Evolutionary conservation across 2,329 filamentous ascomycete species (phyloP), one percentile per base, ranked within the genome.

Genomic region (Alternaria triticina): DNA sequence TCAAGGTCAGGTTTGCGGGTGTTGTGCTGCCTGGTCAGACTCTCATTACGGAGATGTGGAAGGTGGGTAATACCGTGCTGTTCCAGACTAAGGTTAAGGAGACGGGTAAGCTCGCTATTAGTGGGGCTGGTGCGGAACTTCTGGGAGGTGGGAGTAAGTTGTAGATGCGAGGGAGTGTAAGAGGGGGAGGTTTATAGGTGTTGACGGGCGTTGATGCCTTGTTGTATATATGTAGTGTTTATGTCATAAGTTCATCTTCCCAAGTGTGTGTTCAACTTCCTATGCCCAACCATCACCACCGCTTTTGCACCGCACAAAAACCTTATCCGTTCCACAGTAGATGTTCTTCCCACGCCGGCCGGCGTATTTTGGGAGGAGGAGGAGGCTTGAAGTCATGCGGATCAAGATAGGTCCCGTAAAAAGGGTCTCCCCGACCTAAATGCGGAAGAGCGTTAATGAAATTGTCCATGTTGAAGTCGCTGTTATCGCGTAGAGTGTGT

Each of bases 41-140:
- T 23, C 86, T 97, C 61, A 86, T 91, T 70, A 97, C 93, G 6
- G 93, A 97, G 86, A 96, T 96, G 93, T 97, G 94, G 94, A 94
- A 91, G 84, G 92, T 95, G 72, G 89, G 89, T 45, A 88, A 88
- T 76, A 91, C 87, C 76, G 86, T 97, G 57, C 82, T 93, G 65
- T 97, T 97, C 87, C 93, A 97, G 86, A 88, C 89, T 52, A 94
- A 88, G 81, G 93, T 97, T 68, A 93, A 94, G 83, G 94, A 97
- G 87, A 97, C 94, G 54, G 94, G 94, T 73, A 97, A 97, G 86
- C 83, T 93, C 71, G 92, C 91, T 61, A 96, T 97, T 79, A 88
- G 88, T 15, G 92, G 91, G 10, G 94, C 90, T 5, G 94, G 91
- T 23, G 93, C 88, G 5, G 93, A 97, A 85, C 83, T 97, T 69